These are phyloP conservation scores for Starmerella geochares DNA, from an alignment of 805 yeast genomes.

Conservation along the genomic window DNA sequence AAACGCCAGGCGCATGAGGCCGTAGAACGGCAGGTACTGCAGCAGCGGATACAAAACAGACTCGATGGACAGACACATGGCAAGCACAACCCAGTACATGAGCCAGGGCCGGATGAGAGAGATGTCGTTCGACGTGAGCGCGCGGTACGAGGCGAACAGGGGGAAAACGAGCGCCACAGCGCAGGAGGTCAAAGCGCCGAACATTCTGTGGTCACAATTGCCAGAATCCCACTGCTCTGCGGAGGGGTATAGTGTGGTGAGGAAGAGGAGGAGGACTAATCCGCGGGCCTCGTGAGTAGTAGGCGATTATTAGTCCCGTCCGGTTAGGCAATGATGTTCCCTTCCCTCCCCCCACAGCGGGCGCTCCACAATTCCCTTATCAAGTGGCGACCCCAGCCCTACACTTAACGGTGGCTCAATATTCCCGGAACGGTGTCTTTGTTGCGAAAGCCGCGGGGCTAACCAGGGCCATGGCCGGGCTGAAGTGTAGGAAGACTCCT, in stretches of 20 bases:
- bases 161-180: slow-evolving; percentile 41
- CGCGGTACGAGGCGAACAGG: slow-evolving; percentile 48
- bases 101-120: slow-evolving; percentile 39
- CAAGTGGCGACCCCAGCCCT: slow-evolving; percentile 9
- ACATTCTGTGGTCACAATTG: slow-evolving; percentile 9
- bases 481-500: no score
- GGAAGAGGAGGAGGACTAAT: background rate
- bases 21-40: slow-evolving; percentile 46
- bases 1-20: slow-evolving; percentile 39
- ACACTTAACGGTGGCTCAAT: background rate
- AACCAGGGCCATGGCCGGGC: no score
- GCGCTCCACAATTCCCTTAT: slow-evolving; percentile 11
- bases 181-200: slow-evolving; percentile 19
- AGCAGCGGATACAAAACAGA: slow-evolving; percentile 39
- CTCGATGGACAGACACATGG: slow-evolving; percentile 36
- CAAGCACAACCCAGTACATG: slow-evolving; percentile 58
- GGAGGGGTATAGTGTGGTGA: background rate
- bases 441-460: no score
- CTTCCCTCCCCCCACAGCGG: slow-evolving; percentile 34
- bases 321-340: background rate
- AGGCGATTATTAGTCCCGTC: background rate
- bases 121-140: slow-evolving; percentile 39
- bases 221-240: background rate
- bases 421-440: no score
- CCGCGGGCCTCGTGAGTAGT: background rate